Percentiles rank a stretch among this genome's conserved stretches.
Evolutionary conservation across 129 eudicot species (phyloP).

Genomic region (Cynara cardunculus): DNA sequence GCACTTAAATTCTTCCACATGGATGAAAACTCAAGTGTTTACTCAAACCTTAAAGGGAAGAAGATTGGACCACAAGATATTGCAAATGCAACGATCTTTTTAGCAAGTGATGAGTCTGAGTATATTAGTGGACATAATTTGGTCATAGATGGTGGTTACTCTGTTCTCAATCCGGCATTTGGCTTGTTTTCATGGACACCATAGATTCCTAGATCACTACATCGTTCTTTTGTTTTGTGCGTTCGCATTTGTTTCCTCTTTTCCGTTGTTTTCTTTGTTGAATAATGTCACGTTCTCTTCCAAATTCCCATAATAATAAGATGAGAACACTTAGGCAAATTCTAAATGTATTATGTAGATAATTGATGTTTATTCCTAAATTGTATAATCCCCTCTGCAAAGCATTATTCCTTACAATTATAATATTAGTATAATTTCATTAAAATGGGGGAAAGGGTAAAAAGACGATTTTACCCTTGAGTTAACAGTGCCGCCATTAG

Average conservation of each 20-base stretch:
- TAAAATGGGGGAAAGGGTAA: too few relatives aligned
- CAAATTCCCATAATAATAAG: background rate
- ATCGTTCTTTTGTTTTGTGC: background rate
- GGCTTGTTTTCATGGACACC: constrained; percentile 16
- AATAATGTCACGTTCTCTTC: background rate
- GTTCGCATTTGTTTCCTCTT: background rate
- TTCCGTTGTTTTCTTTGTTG: background rate
- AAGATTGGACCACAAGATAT: constrained; percentile 27
- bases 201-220: background rate
- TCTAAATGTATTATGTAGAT: too few relatives aligned
- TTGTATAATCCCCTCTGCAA: too few relatives aligned
- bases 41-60: constrained; percentile 34
- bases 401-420: too few relatives aligned
- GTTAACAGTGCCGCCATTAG: too few relatives aligned
- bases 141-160: constrained; percentile 45
- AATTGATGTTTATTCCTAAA: too few relatives aligned
- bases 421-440: too few relatives aligned
- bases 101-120: constrained; percentile 50
- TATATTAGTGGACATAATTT: constrained; percentile 45
- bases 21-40: constrained; percentile 17
- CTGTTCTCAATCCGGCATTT: constrained; percentile 22
- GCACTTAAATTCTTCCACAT: constrained; percentile 11
- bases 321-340: background rate
- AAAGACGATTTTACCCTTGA: too few relatives aligned
- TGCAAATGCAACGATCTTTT: constrained; percentile 38